Evolutionary conservation across 1,284 basidiomycete genomes (phyloP), one percentile per base, ranked within the genome.

Genomic region (Agroathelia rolfsii): DNA sequence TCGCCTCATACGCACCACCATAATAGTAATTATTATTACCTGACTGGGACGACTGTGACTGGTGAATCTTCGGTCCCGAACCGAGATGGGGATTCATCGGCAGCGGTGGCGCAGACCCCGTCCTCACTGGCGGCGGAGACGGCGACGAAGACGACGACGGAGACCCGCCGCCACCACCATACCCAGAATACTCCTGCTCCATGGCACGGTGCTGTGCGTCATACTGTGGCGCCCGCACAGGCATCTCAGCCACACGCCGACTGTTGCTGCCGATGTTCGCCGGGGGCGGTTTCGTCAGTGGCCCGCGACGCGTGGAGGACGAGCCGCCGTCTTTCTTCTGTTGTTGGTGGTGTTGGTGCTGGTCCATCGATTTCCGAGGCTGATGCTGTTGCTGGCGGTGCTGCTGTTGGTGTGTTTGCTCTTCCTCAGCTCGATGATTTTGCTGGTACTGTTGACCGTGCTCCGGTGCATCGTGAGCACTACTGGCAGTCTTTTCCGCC

Each of bases 161-260:
- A 3, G 51, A 26, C 3, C 50, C 44, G 33, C 62, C 67, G 16
- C 41, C 31, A 33, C 46, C 46, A 24, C 55, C 55, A 30, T 51
- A 41, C 13, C 41, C 47, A 24, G 53, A 50, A 42, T 83, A 84
- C 46, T 93, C 88, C 47, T 89, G 81, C 50, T 92, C 85, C 68
- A 95, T 86, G 39, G 81, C 85, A 13, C 83, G 77, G 52, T 88
- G 85, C 53, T 95, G 92, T 71, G 86, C 79, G 45, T 92, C 90
- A 52, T 94, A 96, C 48, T 87, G 84, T 14, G 90, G 87, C 6
- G 85, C 79, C 41, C 79, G 76, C 41, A 95, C 76, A 3, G 88
- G 77, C 58, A 76, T 86, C 58, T 95, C 93, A 12, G 83, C 85
- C 24, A 77, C 66, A 28, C 87, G 71, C n/a, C n/a, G n/a, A n/a